Conservation (phyloP, 768 basidiomycete species). For the Russula vinacea region DNA sequence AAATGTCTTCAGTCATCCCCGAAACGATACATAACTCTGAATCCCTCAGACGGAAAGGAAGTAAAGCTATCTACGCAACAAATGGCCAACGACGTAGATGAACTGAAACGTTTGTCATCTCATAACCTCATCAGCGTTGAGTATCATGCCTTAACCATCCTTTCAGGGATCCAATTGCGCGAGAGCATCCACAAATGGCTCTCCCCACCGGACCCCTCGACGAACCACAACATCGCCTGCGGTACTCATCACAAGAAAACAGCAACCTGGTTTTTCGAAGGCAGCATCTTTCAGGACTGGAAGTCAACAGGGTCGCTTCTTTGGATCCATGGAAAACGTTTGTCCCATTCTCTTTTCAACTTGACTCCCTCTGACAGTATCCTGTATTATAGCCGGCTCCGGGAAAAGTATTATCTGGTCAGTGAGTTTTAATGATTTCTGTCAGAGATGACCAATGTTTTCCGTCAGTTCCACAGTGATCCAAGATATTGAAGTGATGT, state of each 20-base stretch:
- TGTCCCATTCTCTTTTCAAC: background rate
- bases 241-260: background rate
- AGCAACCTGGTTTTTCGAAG: slow-evolving; percentile 3
- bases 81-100: background rate
- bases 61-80: background rate
- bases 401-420: slow-evolving; percentile 15
- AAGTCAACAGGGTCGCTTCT: background rate
- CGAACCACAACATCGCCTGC: background rate
- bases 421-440: background rate
- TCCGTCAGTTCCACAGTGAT: slow-evolving; percentile 9
- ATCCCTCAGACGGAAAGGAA: no score
- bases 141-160: background rate
- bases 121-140: background rate
- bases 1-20: no score
- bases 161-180: background rate
- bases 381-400: slow-evolving; percentile 3
- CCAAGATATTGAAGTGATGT: background rate
- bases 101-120: background rate
- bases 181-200: background rate
- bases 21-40: no score
- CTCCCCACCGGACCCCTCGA: slow-evolving; percentile 13
- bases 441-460: background rate
- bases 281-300: background rate
- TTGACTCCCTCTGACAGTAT: background rate
- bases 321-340: slow-evolving; percentile 18